Conservation (phyloP, 352 stramenopile species). For the Phytophthora kernoviae region DNA sequence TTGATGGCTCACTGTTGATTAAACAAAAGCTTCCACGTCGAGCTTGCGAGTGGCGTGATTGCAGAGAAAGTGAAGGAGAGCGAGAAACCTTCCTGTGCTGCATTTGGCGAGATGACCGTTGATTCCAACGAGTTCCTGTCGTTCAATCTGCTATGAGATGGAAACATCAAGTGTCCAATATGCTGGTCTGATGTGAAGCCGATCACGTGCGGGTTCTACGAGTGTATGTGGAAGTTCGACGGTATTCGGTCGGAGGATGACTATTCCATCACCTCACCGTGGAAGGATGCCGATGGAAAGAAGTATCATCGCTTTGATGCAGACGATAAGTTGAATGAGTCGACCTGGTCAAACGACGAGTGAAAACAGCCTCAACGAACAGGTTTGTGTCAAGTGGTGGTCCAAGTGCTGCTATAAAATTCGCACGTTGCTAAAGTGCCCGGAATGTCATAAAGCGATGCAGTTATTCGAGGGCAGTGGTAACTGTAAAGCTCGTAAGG, state of each 20-base stretch:
- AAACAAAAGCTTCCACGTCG: constrained; percentile 10
- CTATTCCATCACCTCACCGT: constrained; percentile 22
- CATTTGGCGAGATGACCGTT: constrained; percentile 30
- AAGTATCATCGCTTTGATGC: constrained; percentile 22
- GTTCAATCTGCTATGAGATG: constrained; percentile 30
- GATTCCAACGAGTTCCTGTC: constrained; percentile 4
- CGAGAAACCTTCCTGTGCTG: constrained; percentile 10
- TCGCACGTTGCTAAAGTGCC: no score
- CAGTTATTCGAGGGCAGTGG: no score
- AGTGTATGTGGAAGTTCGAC: constrained; percentile 43
- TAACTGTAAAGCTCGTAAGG: no score
- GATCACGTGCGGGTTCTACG: constrained; percentile 38
- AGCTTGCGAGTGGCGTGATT: constrained; percentile 19
- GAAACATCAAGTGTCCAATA: constrained; percentile 18
- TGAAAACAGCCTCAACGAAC: no score
- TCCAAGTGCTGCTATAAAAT: no score
- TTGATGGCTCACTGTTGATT: constrained; percentile 10
- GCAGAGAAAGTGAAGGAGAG: constrained; percentile 27
- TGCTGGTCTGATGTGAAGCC: constrained; percentile 22
- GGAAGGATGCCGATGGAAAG: constrained; percentile 10
- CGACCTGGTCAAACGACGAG: constrained; percentile 12
- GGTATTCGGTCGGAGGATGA: constrained; percentile 13
- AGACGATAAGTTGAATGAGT: constrained; percentile 13
- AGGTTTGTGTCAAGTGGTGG: no score
- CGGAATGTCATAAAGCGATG: no score